phyloP scores from a whole-genome alignment of 2,329 filamentous ascomycete genomes.

The Trichoderma gracile region DNA sequence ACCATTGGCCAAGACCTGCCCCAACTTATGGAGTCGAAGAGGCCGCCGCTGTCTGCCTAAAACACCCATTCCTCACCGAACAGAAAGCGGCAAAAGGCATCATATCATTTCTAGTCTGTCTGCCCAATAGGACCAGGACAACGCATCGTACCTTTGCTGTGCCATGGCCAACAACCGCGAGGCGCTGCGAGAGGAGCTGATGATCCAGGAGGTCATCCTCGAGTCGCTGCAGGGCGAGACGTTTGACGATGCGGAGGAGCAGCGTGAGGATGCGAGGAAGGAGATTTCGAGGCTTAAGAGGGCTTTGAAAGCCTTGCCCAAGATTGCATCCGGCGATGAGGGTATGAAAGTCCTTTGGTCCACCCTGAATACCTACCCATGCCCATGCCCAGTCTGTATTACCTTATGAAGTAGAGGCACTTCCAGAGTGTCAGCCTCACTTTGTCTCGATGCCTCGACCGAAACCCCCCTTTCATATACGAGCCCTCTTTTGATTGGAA shows the following conservation, averaged over 20 bases:
- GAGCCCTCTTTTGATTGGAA: no score
- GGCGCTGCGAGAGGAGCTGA: constrained; percentile 45
- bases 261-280: constrained; percentile 33
- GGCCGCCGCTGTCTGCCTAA: not conserved
- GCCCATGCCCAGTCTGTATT: no score
- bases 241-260: constrained; percentile 36
- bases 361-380: no score
- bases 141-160: not conserved
- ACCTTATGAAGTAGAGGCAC: no score
- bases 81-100: no score
- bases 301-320: constrained; percentile 29
- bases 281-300: constrained; percentile 39
- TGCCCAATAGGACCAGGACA: constrained; percentile 14
- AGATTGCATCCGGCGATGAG: not conserved
- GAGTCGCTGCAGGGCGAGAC: constrained; percentile 40
- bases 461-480: no score
- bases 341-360: constrained; percentile 1
- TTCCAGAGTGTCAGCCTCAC: no score
- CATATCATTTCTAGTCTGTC: no score
- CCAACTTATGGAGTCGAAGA: not conserved
- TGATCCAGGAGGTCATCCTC: constrained; percentile 46
- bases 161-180: constrained; percentile 29
- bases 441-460: no score
- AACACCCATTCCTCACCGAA: no score
- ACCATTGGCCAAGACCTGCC: no score